phyloP scores from a whole-genome alignment of 768 basidiomycete species.

The Calvatia gigantea region DNA sequence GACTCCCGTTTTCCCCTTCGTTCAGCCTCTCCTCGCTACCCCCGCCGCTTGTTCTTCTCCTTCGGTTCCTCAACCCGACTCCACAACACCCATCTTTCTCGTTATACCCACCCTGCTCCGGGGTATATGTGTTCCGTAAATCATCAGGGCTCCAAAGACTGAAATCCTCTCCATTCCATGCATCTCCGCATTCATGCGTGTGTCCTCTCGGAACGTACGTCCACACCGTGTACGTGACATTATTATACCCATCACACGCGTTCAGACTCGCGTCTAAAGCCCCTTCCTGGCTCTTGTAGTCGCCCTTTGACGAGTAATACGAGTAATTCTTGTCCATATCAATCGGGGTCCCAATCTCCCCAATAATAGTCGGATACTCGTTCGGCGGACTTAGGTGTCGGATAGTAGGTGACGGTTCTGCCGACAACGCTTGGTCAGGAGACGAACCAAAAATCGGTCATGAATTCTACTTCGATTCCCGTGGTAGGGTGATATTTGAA shows the following conservation, averaged over 20 bases:
- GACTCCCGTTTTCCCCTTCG: slow-evolving; percentile 24
- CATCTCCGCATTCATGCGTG: slow-evolving; percentile 87
- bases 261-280: slow-evolving; percentile 87
- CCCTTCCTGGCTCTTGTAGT: slow-evolving; percentile 73
- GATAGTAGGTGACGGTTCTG: too few species aligned
- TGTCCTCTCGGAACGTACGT: slow-evolving; percentile 78
- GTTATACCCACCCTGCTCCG: not conserved
- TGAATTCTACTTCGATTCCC: slow-evolving; percentile 57
- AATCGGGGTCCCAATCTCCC: slow-evolving; percentile 93
- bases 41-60: too few species aligned
- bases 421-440: slow-evolving; percentile 90
- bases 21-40: not conserved
- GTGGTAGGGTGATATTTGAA: slow-evolving; percentile 51
- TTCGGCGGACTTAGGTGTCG: slow-evolving; percentile 1
- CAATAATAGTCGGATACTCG: slow-evolving; percentile 84
- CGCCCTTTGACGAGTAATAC: slow-evolving; percentile 62
- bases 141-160: slow-evolving; percentile 87
- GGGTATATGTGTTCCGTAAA: slow-evolving; percentile 21
- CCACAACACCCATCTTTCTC: not conserved
- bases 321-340: slow-evolving; percentile 88
- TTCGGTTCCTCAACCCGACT: slow-evolving; percentile 15
- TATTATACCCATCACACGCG: slow-evolving; percentile 72
- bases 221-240: slow-evolving; percentile 83
- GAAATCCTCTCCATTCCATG: slow-evolving; percentile 96
- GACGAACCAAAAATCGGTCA: slow-evolving; percentile 77